Evolutionary conservation across 306 rosid species (phyloP), one percentile per base, ranked within the genome.

Genomic region (Alnus glutinosa): DNA sequence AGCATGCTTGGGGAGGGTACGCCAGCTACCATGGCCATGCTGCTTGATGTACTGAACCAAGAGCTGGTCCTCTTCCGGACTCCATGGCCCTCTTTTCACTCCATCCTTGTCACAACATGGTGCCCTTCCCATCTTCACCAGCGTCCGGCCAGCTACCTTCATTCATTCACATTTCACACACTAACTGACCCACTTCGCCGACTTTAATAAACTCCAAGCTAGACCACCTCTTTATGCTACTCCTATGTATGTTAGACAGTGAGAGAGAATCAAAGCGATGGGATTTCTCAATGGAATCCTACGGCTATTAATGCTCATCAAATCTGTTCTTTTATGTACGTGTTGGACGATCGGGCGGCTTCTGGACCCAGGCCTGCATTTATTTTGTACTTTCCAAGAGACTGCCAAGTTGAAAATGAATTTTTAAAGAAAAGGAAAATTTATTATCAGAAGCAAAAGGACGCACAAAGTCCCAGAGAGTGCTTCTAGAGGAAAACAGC

Each of bases 1-100:
- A 84, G 90, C 90, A 47, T 77, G 84, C n/a, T 87, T 87, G 71
- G 91, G 91, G 7, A 88, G 89, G 3, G 86, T 70, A 13, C 91
- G 86, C 91, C 91, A 88, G 84, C 83, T 81, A 52, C 91, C 89
- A 77, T 86, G 80, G 42, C 91, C 89, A 71, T 86, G 83, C 36
- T 86, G 77, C 19, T 77, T 75, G 82, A 88, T 86, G 83, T 86
- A 84, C 16, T 88, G 73, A 61, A 68, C 82, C 9, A 88, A 84
- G 36, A 85, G 50, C 81, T 81, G 47, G 10, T 88, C 89, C 84
- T 88, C 91, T 84, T 88, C 86, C 75, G 88, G 89, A 46, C 85
- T 81, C 91, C 91, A 88, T 75, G 89, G 82, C 28, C 91, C 91
- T 55, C 78, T 86, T 9, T 36, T 82, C 44, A 87, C 88, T 50